Percentiles rank a stretch among this genome's conserved stretches.
Conservation (phyloP, 2,329 filamentous ascomycete species). For the Rhynchosporium graminicola region DNA sequence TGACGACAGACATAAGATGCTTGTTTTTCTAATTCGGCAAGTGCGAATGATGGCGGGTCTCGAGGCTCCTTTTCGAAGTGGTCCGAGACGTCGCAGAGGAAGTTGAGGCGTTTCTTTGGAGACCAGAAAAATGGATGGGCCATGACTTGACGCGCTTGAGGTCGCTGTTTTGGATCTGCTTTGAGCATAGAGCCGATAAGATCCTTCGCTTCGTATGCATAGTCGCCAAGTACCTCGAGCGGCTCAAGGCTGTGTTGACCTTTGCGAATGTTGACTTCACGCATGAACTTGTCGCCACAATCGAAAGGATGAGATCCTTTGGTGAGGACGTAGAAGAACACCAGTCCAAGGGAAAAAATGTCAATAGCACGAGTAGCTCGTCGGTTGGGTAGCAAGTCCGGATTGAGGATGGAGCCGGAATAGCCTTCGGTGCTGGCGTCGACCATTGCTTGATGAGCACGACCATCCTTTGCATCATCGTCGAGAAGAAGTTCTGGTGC, state of each 20-base stretch:
- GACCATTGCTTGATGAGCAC: slow-evolving; percentile 43
- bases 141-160: slow-evolving; percentile 77
- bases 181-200: slow-evolving; percentile 79
- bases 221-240: slow-evolving; percentile 76
- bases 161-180: slow-evolving; percentile 57
- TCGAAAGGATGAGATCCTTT: slow-evolving; percentile 92
- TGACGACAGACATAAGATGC: slow-evolving; percentile 57
- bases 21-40: slow-evolving; percentile 59
- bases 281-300: slow-evolving; percentile 90
- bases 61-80: slow-evolving; percentile 92
- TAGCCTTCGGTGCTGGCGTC: slow-evolving; percentile 60
- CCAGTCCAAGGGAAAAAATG: slow-evolving; percentile 93
- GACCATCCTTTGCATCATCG: slow-evolving; percentile 61
- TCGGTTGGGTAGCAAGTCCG: slow-evolving; percentile 63
- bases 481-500: slow-evolving; percentile 89
- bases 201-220: slow-evolving; percentile 83
- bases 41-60: slow-evolving; percentile 72
- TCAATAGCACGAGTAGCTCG: slow-evolving; percentile 95
- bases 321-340: slow-evolving; percentile 99
- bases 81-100: slow-evolving; percentile 95
- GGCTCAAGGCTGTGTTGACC: slow-evolving; percentile 72
- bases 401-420: slow-evolving; percentile 57
- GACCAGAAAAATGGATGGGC: slow-evolving; percentile 98
- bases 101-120: slow-evolving; percentile 81
- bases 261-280: slow-evolving; percentile 96